Evolutionary conservation across 306 rosid species (phyloP), one percentile per base, ranked within the genome.

Genomic region (Inga laurina): DNA sequence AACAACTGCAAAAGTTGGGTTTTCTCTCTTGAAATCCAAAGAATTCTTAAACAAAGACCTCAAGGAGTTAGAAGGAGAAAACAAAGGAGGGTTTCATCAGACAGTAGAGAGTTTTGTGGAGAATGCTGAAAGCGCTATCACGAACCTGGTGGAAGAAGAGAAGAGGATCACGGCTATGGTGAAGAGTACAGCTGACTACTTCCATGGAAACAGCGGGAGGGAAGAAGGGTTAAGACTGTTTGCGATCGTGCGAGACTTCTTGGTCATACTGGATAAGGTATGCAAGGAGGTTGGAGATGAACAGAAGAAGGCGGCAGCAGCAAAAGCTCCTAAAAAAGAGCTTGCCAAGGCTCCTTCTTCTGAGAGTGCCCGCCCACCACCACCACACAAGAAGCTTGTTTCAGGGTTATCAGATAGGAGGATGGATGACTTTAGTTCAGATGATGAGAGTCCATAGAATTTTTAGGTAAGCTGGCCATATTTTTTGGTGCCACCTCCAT

Each of bases 161-260:
- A 94, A 91, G 87, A 94, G 88, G 83, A 90, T 92, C 76, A 91
- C 80, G 91, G 90, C 80, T 79, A 67, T 97, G 81, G 97, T 94
- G 90, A 97, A 92, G 91, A 94, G 93, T 85, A 94, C 98, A 7
- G 97, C 94, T 3, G 98, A 97, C 80, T 97, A 97, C 85, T 97
- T 94, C 84, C 98, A 97, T 75, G 99, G 99, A 69, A 92, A 85
- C 56, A 75, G 91, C 0, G 93, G 95, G 72, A 92, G 86, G 82
- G 95, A 97, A 48, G 99, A 97, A 82, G 99, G 99, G 79, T 80
- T 92, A 68, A 85, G 92, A 14, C 82, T 97, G 88, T 97, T 97
- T 71, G 80, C 88, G 57, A 64, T 92, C 4, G 97, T 97, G n/a
- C 75, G 99, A 16, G 98, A 97, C 82, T 97, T 97, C 83, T 78